These are phyloP conservation scores for Lyophyllum semitale DNA, from an alignment of 768 basidiomycete species.

Conservation along the genomic window DNA sequence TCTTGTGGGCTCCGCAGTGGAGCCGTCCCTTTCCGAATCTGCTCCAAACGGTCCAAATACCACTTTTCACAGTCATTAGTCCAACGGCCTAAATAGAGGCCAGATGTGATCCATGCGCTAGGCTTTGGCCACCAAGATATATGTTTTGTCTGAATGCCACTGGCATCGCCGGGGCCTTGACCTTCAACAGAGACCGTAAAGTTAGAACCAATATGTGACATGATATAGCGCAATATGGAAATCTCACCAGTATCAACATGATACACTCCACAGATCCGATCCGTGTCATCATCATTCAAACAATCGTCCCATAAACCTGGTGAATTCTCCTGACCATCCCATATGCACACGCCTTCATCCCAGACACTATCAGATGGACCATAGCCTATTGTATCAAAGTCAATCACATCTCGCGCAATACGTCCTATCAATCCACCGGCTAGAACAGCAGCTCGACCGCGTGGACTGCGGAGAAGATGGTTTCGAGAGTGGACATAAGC, in stretches of 20 bases:
- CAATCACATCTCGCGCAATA: constrained; percentile 16
- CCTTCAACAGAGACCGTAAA: background rate
- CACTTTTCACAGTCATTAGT: constrained; percentile 19
- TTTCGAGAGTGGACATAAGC: constrained; percentile 2
- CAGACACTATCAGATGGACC: constrained; percentile 18
- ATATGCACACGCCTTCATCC: background rate
- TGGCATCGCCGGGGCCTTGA: background rate
- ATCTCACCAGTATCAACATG: constrained; percentile 19
- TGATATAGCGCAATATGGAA: too few relatives aligned
- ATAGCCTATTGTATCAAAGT: constrained; percentile 7
- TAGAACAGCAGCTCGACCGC: constrained; percentile 25
- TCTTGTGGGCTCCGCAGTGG: background rate
- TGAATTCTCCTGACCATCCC: background rate
- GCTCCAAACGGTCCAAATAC: constrained; percentile 9
- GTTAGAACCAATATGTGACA: background rate
- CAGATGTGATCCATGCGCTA: constrained; percentile 1
- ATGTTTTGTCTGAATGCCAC: constrained; percentile 4
- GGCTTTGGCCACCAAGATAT: constrained; percentile 21
- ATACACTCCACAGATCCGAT: constrained; percentile 9
- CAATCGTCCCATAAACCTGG: constrained; percentile 20
- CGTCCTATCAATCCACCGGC: constrained; percentile 26
- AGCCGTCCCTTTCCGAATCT: background rate
- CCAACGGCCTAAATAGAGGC: constrained; percentile 19
- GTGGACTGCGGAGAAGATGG: constrained; percentile 4
- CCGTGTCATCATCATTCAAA: constrained; percentile 19